Conservation (phyloP, 2,329 filamentous ascomycete genomes). For the Aspergillus floridensis region DNA sequence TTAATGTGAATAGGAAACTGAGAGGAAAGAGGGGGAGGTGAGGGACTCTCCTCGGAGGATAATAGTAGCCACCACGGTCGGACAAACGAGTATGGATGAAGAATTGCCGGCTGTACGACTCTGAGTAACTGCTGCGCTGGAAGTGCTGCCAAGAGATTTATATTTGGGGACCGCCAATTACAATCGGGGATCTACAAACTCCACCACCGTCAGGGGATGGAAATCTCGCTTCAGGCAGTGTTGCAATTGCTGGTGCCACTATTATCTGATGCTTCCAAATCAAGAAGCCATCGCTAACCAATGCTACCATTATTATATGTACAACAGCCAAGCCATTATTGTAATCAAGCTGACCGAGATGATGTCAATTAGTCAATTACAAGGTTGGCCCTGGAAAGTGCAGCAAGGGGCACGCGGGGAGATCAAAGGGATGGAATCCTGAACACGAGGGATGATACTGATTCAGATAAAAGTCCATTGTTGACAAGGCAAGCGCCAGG, state of each 20-base stretch:
- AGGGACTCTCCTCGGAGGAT: neutral
- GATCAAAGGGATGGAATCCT: neutral
- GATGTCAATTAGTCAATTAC: neutral
- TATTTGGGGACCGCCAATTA: neutral
- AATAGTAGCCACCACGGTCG: neutral
- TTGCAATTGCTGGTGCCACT: neutral
- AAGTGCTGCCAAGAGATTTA: neutral
- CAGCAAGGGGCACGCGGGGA: neutral
- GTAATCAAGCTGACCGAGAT: neutral
- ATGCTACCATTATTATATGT: neutral
- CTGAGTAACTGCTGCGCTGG: neutral
- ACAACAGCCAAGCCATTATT: neutral
- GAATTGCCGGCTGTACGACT: neutral
- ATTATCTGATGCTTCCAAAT: too few species aligned
- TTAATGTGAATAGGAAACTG: too few species aligned
- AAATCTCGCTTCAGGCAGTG: neutral
- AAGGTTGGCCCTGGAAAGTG: neutral
- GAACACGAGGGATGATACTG: neutral
- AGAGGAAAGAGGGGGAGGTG: neutral
- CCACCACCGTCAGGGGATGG: neutral
- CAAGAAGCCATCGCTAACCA: too few species aligned
- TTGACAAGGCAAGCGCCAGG: neutral
- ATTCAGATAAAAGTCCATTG: neutral
- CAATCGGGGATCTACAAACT: neutral
- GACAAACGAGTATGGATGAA: neutral